These are phyloP conservation scores for Capronia epimyces DNA, from an alignment of 2,329 filamentous ascomycete species.

Conservation along the genomic window DNA sequence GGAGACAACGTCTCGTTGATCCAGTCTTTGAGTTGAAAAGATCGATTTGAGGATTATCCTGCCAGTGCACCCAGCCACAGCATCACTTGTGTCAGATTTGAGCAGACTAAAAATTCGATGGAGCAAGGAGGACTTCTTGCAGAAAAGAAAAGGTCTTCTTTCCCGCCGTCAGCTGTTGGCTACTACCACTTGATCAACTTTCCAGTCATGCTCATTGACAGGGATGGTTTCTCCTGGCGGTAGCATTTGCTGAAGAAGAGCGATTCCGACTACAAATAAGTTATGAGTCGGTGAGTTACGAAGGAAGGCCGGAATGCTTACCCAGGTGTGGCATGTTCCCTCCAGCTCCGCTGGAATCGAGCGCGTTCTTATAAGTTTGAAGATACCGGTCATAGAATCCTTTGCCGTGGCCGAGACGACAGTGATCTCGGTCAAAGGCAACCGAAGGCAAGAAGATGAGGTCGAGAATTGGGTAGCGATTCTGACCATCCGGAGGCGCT, in stretches of 20 bases:
- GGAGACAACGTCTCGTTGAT: conserved; percentile 84
- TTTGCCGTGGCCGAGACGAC: conserved; percentile 84
- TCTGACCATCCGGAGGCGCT: conserved; percentile 22
- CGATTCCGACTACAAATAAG: conserved; percentile 61
- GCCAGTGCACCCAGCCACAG: background rate
- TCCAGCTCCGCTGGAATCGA: conserved; percentile 31
- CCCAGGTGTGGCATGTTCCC: conserved; percentile 54
- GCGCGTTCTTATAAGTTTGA: conserved; percentile 58
- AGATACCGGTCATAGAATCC: conserved; percentile 97
- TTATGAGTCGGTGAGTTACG: conserved; percentile 30
- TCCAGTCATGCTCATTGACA: conserved; percentile 69
- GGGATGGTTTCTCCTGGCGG: conserved; percentile 61
- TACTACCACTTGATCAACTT: conserved; percentile 64
- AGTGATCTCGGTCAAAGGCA: conserved; percentile 72
- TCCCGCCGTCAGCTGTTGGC: conserved; percentile 12
- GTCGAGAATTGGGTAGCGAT: conserved; percentile 56
- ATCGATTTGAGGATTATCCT: background rate
- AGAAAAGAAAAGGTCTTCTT: background rate
- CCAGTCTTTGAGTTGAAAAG: conserved; percentile 47
- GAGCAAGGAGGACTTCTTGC: background rate
- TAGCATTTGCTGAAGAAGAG: conserved; percentile 80
- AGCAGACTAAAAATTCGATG: background rate
- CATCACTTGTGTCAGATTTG: background rate
- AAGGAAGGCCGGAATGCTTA: conserved; percentile 38
- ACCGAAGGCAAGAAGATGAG: conserved; percentile 88